A percentile compares a stretch with the other conserved stretches of the same genome.
phyloP scores from a whole-genome alignment of 1,139 yeast genomes.

The Blastobotrys serpentis region DNA sequence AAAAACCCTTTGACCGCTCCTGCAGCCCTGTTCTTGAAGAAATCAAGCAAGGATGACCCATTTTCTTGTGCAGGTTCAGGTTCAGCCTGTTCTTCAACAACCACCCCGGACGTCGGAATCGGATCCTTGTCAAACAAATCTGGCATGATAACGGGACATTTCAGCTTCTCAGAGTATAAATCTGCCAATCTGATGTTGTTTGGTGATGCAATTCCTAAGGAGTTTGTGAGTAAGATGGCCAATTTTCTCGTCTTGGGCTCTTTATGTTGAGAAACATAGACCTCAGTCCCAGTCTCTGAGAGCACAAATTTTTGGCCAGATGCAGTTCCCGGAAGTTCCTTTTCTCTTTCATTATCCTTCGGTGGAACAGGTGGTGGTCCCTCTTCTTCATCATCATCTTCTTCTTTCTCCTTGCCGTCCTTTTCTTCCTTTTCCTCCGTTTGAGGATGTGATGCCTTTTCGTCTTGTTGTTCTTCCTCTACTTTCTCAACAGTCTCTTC shows the following conservation, averaged over 20 bases:
- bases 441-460: too few species aligned
- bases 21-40: slow-evolving; percentile 37
- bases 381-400: background rate
- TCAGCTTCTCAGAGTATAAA: slow-evolving; percentile 29
- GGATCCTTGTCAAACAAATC: slow-evolving; percentile 39
- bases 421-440: background rate
- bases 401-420: background rate
- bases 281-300: slow-evolving; percentile 29
- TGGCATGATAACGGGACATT: slow-evolving; percentile 36
- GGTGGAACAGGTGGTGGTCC: slow-evolving; percentile 19
- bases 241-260: slow-evolving; percentile 22
- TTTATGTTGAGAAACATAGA: slow-evolving; percentile 28
- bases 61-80: slow-evolving; percentile 5
- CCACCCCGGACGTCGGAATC: slow-evolving; percentile 32
- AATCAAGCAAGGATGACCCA: slow-evolving; percentile 31
- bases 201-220: slow-evolving; percentile 34
- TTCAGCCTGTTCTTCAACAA: slow-evolving; percentile 19
- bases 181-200: slow-evolving; percentile 37
- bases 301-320: slow-evolving; percentile 31
- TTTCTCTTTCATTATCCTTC: slow-evolving; percentile 14
- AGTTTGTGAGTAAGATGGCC: slow-evolving; percentile 36
- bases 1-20: slow-evolving; percentile 38
- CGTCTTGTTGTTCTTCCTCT: too few species aligned
- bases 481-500: too few species aligned
- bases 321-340: background rate